Base-by-base conservation (phyloP, 2,329 filamentous ascomycete genomes). In the Fusarium sp. region DNA sequence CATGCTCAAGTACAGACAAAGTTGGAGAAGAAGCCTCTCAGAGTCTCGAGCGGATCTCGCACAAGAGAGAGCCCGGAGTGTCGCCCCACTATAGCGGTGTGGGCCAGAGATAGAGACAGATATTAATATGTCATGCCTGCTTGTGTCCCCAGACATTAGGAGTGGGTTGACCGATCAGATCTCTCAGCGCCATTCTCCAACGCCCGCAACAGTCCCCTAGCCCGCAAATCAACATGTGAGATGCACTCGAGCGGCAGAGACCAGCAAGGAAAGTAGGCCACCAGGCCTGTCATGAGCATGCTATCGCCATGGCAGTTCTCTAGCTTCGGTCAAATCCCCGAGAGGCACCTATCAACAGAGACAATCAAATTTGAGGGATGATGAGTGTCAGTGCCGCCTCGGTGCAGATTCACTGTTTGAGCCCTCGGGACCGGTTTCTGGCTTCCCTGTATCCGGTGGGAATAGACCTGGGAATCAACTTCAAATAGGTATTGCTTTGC, bases 41-140 rank as follows among this genome's bases (percentile, higher is more conserved):
- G 33, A 35, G 33, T 16, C 13, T 47, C 22, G 44, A 63, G 60
- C 65, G 61, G 70, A 72, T 74, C 51, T 65, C 31, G 61, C 62
- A 60, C 54, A 47, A 63, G 39, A 73, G 64, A 63, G 36, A 71
- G 64, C 47, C 45, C 54, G 65, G 51, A 70, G 70, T 35, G 33
- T 54, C 16, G 73, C 65, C 71, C 75, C 75, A 75, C 73, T 65
- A 53, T 50, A 57, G 75, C 75, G 73, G 75, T 77, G 75, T 77
- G 75, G 75, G 68, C 61, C 73, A 63, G 50, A 76, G 75, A 77
- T 77, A 77, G 63, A 68, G 75, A 77, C 75, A 77, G 67, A 77
- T 77, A 77, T 77, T 64, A 77, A 77, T 77, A 76, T 77, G 75
- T 77, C 75, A 77, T 74, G 75, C 68, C 61, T 48, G 70, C 58